These are phyloP conservation scores for Salix dunnii DNA, from an alignment of 345 rosid genomes.

Conservation along the genomic window DNA sequence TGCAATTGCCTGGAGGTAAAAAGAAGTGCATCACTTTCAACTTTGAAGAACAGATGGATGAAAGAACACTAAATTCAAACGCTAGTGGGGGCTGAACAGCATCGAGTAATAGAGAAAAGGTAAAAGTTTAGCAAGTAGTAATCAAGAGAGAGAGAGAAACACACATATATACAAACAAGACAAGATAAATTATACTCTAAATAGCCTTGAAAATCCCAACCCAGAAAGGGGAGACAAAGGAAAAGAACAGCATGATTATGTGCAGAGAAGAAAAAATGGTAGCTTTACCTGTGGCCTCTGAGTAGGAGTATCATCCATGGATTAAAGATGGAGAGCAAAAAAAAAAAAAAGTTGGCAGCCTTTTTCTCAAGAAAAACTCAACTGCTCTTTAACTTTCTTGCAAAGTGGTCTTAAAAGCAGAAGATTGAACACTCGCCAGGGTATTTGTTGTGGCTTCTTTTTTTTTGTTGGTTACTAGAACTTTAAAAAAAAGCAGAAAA, in stretches of 20 bases:
- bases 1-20: conserved; percentile 55
- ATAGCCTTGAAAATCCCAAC: conserved; percentile 10
- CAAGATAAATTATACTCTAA: not conserved
- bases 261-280: conserved; percentile 8
- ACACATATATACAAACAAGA: not conserved
- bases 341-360: conserved; percentile 8
- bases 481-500: too few species aligned
- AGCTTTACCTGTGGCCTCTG: conserved; percentile 45
- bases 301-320: conserved; percentile 36
- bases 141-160: not conserved
- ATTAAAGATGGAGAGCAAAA: conserved; percentile 10
- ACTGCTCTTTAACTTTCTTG: conserved; percentile 17
- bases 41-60: conserved; percentile 13
- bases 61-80: conserved; percentile 28
- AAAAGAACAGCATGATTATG: conserved; percentile 16
- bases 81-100: conserved; percentile 24
- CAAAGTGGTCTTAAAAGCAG: conserved; percentile 18
- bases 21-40: conserved; percentile 15
- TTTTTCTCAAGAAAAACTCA: conserved; percentile 15
- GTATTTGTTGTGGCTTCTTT: conserved; percentile 16
- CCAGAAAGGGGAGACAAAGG: not conserved
- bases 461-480: conserved; percentile 3
- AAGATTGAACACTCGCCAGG: not conserved
- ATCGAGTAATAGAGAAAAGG: conserved; percentile 17
- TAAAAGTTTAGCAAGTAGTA: not conserved